Conservation (phyloP, 176 grass and related monocot genomes). For the Oryza coarctata region DNA sequence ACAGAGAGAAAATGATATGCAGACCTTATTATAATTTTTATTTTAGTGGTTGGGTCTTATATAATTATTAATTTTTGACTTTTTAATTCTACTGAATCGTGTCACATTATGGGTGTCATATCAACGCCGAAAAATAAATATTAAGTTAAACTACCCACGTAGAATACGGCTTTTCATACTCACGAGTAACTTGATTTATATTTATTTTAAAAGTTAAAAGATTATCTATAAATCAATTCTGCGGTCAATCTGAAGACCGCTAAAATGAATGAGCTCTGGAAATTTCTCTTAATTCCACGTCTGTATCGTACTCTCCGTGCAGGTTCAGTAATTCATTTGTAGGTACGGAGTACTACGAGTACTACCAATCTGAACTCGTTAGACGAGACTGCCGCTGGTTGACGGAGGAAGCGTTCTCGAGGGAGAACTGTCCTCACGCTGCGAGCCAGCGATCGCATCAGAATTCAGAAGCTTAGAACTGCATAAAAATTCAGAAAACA, state of each 20-base stretch:
- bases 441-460: neutral
- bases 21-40: no score
- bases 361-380: neutral
- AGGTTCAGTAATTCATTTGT: neutral
- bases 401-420: neutral
- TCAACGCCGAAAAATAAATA: no score
- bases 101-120: no score
- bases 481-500: neutral
- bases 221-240: no score
- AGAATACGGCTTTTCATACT: no score
- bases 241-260: neutral
- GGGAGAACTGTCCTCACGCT: neutral
- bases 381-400: neutral
- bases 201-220: no score
- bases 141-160: no score
- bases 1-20: no score
- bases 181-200: no score
- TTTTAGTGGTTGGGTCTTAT: no score
- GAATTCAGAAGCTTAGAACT: neutral
- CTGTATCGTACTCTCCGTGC: neutral
- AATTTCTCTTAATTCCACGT: neutral
- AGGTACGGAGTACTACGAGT: neutral
- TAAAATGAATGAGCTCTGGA: neutral
- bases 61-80: no score
- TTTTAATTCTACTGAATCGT: no score